A percentile compares a stretch with the other conserved stretches of the same genome.
These are phyloP conservation scores for Areca catechu DNA, from an alignment of 176 grass and related monocot genomes.

Conservation along the genomic window DNA sequence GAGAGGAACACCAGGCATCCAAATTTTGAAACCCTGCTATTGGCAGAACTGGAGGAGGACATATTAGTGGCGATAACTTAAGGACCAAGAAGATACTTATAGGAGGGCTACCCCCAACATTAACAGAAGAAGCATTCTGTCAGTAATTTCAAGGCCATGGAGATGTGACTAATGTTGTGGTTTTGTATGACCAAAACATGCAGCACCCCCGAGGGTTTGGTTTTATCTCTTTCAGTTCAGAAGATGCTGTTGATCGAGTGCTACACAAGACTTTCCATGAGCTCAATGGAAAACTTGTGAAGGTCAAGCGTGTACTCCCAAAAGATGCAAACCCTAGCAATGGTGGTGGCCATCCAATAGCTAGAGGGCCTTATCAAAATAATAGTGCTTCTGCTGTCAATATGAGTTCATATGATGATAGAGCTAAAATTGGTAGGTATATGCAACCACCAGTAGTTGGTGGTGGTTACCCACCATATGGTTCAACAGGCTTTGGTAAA, in stretches of 20 bases:
- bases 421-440: constrained; percentile 59
- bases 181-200: too few species aligned
- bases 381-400: constrained; percentile 43
- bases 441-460: constrained; percentile 42
- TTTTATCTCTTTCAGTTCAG: too few species aligned
- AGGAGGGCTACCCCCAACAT: too few species aligned
- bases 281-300: too few species aligned
- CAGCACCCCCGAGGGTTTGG: too few species aligned
- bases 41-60: constrained; percentile 30
- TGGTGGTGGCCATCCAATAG: constrained; percentile 40
- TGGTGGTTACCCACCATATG: constrained; percentile 53
- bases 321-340: constrained; percentile 69
- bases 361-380: constrained; percentile 50
- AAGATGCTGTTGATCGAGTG: too few species aligned
- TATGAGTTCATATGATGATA: constrained; percentile 60
- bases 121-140: too few species aligned
- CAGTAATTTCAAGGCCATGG: too few species aligned
- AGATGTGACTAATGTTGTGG: too few species aligned
- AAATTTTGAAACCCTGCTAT: constrained; percentile 51
- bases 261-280: too few species aligned
- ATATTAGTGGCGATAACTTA: constrained; percentile 1
- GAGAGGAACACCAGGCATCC: constrained; percentile 86
- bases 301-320: constrained; percentile 82
- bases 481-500: constrained; percentile 52
- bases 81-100: constrained; percentile 97